Percentiles rank a stretch among this genome's conserved stretches.
Evolutionary conservation across 2,329 filamentous ascomycete species (phyloP).

Genomic region (Verruconis gallopava): DNA sequence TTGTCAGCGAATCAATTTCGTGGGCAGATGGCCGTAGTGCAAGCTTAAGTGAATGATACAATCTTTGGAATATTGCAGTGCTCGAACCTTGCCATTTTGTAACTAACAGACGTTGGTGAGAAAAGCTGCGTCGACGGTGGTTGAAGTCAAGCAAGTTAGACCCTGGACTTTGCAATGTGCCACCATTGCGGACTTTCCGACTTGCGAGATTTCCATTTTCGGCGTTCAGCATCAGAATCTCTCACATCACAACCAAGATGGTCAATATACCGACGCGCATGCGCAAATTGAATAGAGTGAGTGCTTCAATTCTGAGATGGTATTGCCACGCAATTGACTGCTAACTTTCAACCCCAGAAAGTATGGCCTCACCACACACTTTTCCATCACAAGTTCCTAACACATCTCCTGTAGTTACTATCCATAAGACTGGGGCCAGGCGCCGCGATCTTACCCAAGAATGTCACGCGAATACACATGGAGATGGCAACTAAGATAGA

Average conservation of each 20-base stretch:
- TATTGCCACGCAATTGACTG: slow-evolving; percentile 10
- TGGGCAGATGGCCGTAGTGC: too few relatives aligned
- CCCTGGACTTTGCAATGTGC: too few relatives aligned
- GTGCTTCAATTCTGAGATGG: slow-evolving; percentile 27
- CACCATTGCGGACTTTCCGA: too few relatives aligned
- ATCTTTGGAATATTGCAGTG: too few relatives aligned
- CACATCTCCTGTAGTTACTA: slow-evolving; percentile 45
- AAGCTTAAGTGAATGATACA: too few relatives aligned
- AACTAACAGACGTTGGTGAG: too few relatives aligned
- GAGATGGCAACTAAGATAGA: slow-evolving; percentile 52
- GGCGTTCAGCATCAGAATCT: too few relatives aligned
- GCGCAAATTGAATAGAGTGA: slow-evolving; percentile 59
- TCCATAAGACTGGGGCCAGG: slow-evolving; percentile 68
- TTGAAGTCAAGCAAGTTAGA: too few relatives aligned
- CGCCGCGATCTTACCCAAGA: slow-evolving; percentile 64
- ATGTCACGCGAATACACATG: slow-evolving; percentile 63
- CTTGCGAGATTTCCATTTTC: too few relatives aligned
- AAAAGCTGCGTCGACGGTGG: too few relatives aligned
- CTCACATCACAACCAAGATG: slow-evolving; percentile 28
- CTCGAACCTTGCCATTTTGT: too few relatives aligned
- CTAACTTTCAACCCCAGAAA: background rate
- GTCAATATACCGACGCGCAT: slow-evolving; percentile 53
- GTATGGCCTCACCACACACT: background rate
- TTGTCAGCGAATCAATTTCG: too few relatives aligned
- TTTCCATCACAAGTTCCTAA: background rate